Conservation (phyloP, 2,329 filamentous ascomycete genomes). For the Diplodia intermedia region DNA sequence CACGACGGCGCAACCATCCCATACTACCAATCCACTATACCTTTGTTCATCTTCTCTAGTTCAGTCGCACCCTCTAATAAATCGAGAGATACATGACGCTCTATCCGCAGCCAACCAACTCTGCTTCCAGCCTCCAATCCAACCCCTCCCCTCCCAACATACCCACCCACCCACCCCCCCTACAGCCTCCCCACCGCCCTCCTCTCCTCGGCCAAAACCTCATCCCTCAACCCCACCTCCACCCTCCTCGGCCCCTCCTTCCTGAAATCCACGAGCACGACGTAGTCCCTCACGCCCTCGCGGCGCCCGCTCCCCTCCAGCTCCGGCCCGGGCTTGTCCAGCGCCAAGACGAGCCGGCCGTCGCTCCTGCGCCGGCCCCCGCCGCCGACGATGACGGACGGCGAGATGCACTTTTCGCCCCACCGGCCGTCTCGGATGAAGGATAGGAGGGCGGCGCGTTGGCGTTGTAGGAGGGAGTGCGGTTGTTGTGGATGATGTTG, state of each 20-base stretch:
- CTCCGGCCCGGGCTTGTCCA: slow-evolving; percentile 64
- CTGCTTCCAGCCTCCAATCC: too few relatives aligned
- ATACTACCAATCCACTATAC: too few relatives aligned
- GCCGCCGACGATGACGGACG: slow-evolving; percentile 49
- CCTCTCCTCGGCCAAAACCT: slow-evolving; percentile 59
- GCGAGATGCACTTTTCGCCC: slow-evolving; percentile 53
- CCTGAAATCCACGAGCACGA: slow-evolving; percentile 63
- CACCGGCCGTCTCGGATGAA: slow-evolving; percentile 64
- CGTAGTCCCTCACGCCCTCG: slow-evolving; percentile 60
- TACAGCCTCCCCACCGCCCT: slow-evolving; percentile 62
- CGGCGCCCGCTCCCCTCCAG: slow-evolving; percentile 57
- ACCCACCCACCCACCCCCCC: too few relatives aligned
- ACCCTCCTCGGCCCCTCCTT: slow-evolving; percentile 64
- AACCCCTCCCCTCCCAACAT: background rate
- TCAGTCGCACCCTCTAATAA: too few relatives aligned
- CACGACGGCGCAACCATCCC: too few relatives aligned
- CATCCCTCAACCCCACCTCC: slow-evolving; percentile 56
- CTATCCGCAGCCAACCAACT: too few relatives aligned
- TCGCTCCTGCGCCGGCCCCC: slow-evolving; percentile 48
- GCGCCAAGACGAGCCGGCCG: slow-evolving; percentile 58
- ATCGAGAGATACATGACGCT: too few relatives aligned
- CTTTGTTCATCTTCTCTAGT: too few relatives aligned
- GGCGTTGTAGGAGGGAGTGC: slow-evolving; percentile 49
- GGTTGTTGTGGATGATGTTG: slow-evolving; percentile 40
- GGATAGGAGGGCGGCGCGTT: slow-evolving; percentile 45